A percentile compares a stretch with the other conserved stretches of the same genome.
Evolutionary conservation across 2,329 filamentous ascomycete genomes (phyloP).

Genomic region (Beauveria medogensis): DNA sequence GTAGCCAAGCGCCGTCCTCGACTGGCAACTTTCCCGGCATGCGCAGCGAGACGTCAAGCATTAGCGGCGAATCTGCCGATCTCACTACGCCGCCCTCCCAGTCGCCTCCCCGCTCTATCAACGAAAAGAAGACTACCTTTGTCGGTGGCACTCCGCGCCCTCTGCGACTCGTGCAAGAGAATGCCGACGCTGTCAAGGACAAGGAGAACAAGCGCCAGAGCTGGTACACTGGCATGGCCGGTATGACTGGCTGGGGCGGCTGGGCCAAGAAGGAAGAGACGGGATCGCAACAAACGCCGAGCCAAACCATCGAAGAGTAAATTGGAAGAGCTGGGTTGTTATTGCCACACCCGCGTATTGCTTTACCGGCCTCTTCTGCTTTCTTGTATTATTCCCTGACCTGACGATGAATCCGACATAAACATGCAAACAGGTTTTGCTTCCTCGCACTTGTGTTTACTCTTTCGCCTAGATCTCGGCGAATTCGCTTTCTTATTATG

Average conservation of each 20-base stretch:
- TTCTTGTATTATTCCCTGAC: neutral
- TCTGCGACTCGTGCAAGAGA: conserved; percentile 79
- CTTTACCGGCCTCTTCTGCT: conserved; percentile 9
- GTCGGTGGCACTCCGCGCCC: conserved; percentile 70
- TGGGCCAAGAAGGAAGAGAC: conserved; percentile 44
- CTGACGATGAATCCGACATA: neutral
- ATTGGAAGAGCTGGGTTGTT: neutral
- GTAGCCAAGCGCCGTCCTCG: conserved; percentile 35
- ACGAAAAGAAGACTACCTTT: conserved; percentile 50
- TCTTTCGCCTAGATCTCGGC: neutral
- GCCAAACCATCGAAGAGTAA: conserved; percentile 28
- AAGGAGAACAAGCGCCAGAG: conserved; percentile 52
- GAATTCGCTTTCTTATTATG: neutral
- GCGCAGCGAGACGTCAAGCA: conserved; percentile 55
- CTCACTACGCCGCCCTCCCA: conserved; percentile 39
- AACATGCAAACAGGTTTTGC: conserved; percentile 9
- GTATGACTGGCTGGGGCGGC: conserved; percentile 40
- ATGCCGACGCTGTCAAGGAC: conserved; percentile 41
- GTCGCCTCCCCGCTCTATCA: conserved; percentile 44
- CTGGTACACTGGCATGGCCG: conserved; percentile 40
- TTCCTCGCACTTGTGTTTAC: neutral
- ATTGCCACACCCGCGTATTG: neutral
- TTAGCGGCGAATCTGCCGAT: conserved; percentile 59
- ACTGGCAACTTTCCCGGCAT: conserved; percentile 65
- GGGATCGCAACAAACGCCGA: conserved; percentile 14